Conservation (phyloP, 495 filamentous ascomycete species). For the Acidiella bohemica region DNA sequence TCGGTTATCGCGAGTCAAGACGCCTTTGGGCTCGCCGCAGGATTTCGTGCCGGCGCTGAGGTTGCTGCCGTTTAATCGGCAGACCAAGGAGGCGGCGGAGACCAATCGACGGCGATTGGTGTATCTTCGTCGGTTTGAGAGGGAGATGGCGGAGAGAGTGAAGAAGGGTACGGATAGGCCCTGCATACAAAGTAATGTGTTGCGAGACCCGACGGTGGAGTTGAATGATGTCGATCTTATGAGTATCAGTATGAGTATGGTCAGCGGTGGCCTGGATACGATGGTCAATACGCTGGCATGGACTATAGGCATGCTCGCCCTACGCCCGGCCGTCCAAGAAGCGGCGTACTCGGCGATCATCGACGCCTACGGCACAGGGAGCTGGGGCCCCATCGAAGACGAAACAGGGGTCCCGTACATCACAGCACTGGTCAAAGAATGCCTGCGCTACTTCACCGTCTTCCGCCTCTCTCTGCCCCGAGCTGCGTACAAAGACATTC, state of each 20-base stretch:
- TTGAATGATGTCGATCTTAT: slow-evolving; percentile 46
- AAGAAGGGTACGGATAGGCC: slow-evolving; percentile 45
- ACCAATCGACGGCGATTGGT: slow-evolving; percentile 46
- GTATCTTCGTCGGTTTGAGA: slow-evolving; percentile 42
- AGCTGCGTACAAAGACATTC: slow-evolving; percentile 45
- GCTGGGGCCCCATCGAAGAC: slow-evolving; percentile 8
- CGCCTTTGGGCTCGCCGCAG: slow-evolving; percentile 48
- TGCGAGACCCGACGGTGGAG: slow-evolving; percentile 46
- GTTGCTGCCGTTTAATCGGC: slow-evolving; percentile 42
- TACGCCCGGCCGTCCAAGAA: slow-evolving; percentile 46
- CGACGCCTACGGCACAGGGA: slow-evolving; percentile 37
- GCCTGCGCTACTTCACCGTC: slow-evolving; percentile 44
- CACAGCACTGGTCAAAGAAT: slow-evolving; percentile 45
- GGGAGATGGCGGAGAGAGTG: slow-evolving; percentile 43
- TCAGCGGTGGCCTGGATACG: slow-evolving; percentile 46
- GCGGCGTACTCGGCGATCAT: slow-evolving; percentile 43
- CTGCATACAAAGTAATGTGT: slow-evolving; percentile 52
- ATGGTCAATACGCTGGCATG: slow-evolving; percentile 50
- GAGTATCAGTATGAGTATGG: slow-evolving; percentile 49
- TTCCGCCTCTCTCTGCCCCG: slow-evolving; percentile 48
- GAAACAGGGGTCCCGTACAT: slow-evolving; percentile 32
- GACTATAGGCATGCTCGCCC: slow-evolving; percentile 45
- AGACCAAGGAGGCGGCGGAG: slow-evolving; percentile 39
- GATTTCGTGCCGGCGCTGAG: slow-evolving; percentile 51
- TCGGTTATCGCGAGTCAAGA: slow-evolving; percentile 43